Evolutionary conservation across 495 filamentous ascomycete genomes (phyloP), one percentile per base, ranked within the genome.

Genomic region (Daldinia childiae): DNA sequence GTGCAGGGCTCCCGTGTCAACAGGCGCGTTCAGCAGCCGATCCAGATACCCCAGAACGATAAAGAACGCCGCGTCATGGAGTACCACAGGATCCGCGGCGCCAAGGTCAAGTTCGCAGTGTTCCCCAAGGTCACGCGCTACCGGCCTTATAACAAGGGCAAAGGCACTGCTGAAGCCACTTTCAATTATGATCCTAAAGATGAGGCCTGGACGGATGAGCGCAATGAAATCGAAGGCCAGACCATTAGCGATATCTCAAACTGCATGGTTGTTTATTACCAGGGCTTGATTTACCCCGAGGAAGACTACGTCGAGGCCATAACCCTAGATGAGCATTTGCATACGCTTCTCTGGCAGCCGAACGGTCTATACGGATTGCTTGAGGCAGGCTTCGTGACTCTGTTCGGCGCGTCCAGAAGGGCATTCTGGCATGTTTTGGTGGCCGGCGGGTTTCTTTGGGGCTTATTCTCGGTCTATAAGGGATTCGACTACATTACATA

Each of bases 81-180:
- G 17, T 64, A 66, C 57, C 62, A 65, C n/a, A 74, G 77, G 0
- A 68, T 70, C 0, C 81, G 80, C 34, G 66, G 81, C 4, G 80
- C 74, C 54, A 83, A 79, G 68, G 77, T 82, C 38, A 81, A 82
- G 67, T 76, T 81, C 45, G 68, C 75, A 52, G 70, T 80, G 19
- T 81, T 79, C 75, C 82, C 82, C 34, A 66, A 72, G 58, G 48
- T 82, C 30, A 76, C 78, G 54, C 76, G 81, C 19, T 82, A 77
- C 62, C 50, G 26, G 11, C 66, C 79, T 6, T 51, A 64, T 27
- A 73, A 76, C 36, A n/a, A 62, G 54, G 68, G 76, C 21, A 66
- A 59, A 6, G 57, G 54, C 29, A n/a, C 38, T 24, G 8, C 24
- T 21, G 32, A 34, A 1, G 43, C 3, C 9, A n/a, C 2, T 5